Evolutionary conservation across 2,329 filamentous ascomycete species (phyloP).

Genomic region (Sporothrix luriei): DNA sequence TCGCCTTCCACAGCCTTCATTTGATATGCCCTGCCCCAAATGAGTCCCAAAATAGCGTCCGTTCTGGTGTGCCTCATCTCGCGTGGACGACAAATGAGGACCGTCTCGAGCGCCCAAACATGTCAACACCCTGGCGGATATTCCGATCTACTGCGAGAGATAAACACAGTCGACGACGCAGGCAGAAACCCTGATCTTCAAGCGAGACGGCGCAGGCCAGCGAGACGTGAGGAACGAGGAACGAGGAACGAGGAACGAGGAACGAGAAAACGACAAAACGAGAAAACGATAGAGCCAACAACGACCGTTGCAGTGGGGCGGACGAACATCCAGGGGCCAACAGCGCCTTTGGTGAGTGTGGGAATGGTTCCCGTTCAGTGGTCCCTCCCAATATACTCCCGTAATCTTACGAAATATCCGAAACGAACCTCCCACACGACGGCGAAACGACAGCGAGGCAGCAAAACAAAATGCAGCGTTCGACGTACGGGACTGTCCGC

Average conservation of each 20-base stretch:
- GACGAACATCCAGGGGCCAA: background rate
- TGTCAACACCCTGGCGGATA: background rate
- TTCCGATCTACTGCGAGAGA: constrained; percentile 11
- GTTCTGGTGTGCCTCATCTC: constrained; percentile 24
- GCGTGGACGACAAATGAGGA: background rate
- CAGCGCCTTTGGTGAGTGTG: background rate
- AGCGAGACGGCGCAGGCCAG: background rate
- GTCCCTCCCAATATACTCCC: too few species aligned
- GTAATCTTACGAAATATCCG: too few species aligned
- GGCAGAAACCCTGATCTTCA: background rate
- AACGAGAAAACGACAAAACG: too few species aligned
- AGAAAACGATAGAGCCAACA: background rate
- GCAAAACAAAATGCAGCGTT: background rate
- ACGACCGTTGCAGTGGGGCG: constrained; percentile 11
- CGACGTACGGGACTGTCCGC: background rate
- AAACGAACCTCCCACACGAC: constrained; percentile 19
- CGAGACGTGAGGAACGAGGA: background rate
- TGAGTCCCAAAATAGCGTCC: too few species aligned
- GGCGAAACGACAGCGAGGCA: background rate
- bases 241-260: background rate
- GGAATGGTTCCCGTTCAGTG: background rate
- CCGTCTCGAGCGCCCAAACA: constrained; percentile 4
- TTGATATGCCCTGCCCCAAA: background rate
- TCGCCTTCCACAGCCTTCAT: background rate
- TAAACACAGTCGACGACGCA: constrained; percentile 5